Evolutionary conservation across 2,329 filamentous ascomycete genomes (phyloP).

Genomic region (Penicillium vulpinum): DNA sequence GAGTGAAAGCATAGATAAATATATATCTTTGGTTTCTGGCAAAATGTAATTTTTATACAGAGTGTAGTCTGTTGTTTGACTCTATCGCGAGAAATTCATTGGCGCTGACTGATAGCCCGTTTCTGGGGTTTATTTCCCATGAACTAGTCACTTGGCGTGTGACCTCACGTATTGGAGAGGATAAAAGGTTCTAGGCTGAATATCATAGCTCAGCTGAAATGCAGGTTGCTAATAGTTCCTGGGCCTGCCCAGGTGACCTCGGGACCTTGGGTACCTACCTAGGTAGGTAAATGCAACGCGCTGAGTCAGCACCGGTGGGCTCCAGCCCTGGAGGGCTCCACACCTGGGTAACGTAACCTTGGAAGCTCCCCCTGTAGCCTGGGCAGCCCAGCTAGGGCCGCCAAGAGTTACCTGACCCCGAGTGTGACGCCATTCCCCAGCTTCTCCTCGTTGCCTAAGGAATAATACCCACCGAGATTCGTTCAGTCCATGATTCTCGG

Average conservation of each 20-base stretch:
- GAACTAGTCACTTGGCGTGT: background rate
- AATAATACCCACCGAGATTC: background rate
- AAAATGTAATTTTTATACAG: too few relatives aligned
- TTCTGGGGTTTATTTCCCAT: background rate
- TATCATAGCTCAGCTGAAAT: background rate
- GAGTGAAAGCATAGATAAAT: too few relatives aligned
- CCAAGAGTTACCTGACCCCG: background rate
- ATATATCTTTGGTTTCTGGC: too few relatives aligned
- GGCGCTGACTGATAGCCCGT: background rate
- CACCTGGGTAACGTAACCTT: too few relatives aligned
- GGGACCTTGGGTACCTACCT: too few relatives aligned
- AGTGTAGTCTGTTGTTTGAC: background rate
- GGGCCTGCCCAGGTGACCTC: too few relatives aligned
- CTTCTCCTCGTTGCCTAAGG: background rate
- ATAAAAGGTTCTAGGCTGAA: background rate
- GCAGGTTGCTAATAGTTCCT: background rate
- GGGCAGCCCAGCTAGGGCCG: background rate
- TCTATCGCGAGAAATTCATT: background rate
- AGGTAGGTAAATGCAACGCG: background rate
- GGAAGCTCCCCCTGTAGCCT: too few relatives aligned
- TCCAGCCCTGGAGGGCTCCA: too few relatives aligned
- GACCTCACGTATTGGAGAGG: background rate
- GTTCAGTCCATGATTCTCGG: background rate
- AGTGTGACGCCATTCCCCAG: conserved; percentile 7
- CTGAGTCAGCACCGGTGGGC: background rate